Base-by-base conservation (phyloP, 257 asterid species). In the Penstemon barbatus region DNA sequence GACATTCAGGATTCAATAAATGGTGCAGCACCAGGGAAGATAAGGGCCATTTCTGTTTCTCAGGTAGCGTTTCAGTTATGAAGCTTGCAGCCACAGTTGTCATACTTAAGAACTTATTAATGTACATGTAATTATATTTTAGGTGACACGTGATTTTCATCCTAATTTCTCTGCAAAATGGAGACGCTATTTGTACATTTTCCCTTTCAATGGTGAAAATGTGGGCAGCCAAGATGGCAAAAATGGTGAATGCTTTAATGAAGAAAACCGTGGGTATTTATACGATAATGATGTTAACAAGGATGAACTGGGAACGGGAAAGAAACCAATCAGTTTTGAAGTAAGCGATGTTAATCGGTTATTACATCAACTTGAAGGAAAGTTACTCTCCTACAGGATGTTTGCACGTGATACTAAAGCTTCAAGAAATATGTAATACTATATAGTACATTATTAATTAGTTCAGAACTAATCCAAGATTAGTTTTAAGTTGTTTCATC, bases 351-450 rank as follows among this genome's bases (percentile, higher is more conserved):
- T 93, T 53, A 81, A 89, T 82, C 84, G 46, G 62, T 83, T 88
- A 52, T 74, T 93, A 46, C 78, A 71, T 66, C 97, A 90, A 71
- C 76, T 93, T 74, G 97, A 90, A 86, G 96, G 99, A 74, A 90
- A 87, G 71, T 68, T 86, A 68, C 83, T 87, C 56, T 93, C 97
- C 54, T 93, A 83, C 84, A 90, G 84, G 88, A 85, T 93, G 87
- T 90, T 90, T 87, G 99, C 99, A 51, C 87, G 99, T 50, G 99
- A 93, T 82, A 86, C 95, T 10, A 93, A 90, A 79, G 91, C 99
- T 77, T 84, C 99, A 61, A 78, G 99, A 74, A 93, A 82, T 80
- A 59, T 63, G 98, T 93, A 90, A 85, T 89, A 53, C 62, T 63
- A 52, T 12, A 39, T 58, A 18, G 58, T 38, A 43, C n/a, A 51